Conservation (phyloP, 345 rosid genomes). For the Cochlearia excelsa region DNA sequence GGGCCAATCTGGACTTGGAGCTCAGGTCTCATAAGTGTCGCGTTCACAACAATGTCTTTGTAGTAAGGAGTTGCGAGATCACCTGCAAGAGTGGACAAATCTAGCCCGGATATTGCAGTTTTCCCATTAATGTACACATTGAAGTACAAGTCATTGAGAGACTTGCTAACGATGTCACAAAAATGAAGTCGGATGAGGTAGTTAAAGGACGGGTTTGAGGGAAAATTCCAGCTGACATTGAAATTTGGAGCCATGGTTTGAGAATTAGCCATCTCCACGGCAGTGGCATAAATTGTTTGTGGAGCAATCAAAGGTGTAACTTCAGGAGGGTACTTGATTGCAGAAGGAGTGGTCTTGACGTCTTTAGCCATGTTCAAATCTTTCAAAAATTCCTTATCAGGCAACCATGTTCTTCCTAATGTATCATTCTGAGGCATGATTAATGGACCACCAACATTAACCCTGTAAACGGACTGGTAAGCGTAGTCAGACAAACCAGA, state of each 20-base stretch:
- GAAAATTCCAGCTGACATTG: slow-evolving; percentile 68
- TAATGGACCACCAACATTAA: slow-evolving; percentile 72
- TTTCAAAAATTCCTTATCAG: slow-evolving; percentile 51
- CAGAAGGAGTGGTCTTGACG: slow-evolving; percentile 38
- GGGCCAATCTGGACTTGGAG: slow-evolving; percentile 65
- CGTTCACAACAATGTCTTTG: slow-evolving; percentile 68
- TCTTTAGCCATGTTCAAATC: slow-evolving; percentile 40
- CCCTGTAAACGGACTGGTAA: slow-evolving; percentile 58
- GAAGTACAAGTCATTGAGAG: slow-evolving; percentile 63
- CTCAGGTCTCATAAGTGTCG: slow-evolving; percentile 42
- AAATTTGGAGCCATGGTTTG: slow-evolving; percentile 44
- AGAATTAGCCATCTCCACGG: slow-evolving; percentile 55
- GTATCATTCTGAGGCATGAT: slow-evolving; percentile 61
- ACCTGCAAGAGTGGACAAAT: slow-evolving; percentile 50
- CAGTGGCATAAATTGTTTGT: slow-evolving; percentile 57
- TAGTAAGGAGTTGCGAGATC: slow-evolving; percentile 54
- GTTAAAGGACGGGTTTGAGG: slow-evolving; percentile 47
- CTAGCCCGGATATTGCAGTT: slow-evolving; percentile 62
- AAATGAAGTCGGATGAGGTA: slow-evolving; percentile 71
- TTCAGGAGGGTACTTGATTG: slow-evolving; percentile 50
- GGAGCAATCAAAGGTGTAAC: slow-evolving; percentile 67
- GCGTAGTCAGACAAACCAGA: slow-evolving; percentile 46
- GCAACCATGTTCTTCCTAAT: slow-evolving; percentile 52
- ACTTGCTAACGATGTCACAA: slow-evolving; percentile 71
- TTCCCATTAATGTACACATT: slow-evolving; percentile 65